Evolutionary conservation across 371 early-diverging fungal genomes (phyloP).

Genomic region (Syncephalastrum monosporum): DNA sequence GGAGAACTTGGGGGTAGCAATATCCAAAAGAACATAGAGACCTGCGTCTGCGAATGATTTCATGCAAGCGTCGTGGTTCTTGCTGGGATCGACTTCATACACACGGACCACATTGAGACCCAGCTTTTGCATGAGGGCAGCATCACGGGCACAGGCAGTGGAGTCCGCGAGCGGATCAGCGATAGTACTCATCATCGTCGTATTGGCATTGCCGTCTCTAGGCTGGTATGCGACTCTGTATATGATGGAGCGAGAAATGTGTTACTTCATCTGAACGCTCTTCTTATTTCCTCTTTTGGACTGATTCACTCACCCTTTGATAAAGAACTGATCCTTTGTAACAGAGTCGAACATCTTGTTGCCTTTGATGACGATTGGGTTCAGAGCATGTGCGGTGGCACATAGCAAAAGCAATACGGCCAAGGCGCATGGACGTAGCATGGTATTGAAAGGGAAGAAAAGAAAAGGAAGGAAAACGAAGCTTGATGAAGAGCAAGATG

Average conservation of each 20-base stretch:
- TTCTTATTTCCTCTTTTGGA: not conserved
- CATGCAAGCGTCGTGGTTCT: slow-evolving; percentile 78
- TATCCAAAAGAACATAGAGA: slow-evolving; percentile 72
- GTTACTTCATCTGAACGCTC: not conserved
- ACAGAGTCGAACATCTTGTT: slow-evolving; percentile 71
- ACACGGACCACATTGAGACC: slow-evolving; percentile 78
- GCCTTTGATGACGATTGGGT: slow-evolving; percentile 69
- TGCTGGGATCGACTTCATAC: slow-evolving; percentile 68
- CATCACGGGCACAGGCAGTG: slow-evolving; percentile 65
- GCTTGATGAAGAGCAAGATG: not conserved
- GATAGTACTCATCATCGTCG: slow-evolving; percentile 2
- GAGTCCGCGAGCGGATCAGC: slow-evolving; percentile 67
- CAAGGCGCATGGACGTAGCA: not conserved
- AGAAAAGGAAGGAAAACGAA: not conserved
- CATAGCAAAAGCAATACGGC: slow-evolving; percentile 6
- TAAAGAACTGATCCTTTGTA: slow-evolving; percentile 73
- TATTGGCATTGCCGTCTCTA: slow-evolving; percentile 25
- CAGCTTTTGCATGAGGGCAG: slow-evolving; percentile 64
- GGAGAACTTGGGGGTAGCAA: slow-evolving; percentile 61
- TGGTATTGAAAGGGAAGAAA: not conserved
- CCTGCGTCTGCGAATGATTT: slow-evolving; percentile 64
- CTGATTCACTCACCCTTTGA: slow-evolving; percentile 59
- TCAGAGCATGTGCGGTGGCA: slow-evolving; percentile 32
- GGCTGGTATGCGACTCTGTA: slow-evolving; percentile 74
- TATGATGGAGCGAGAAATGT: not conserved